Base-by-base conservation (phyloP, 2,329 filamentous ascomycete genomes). In the Epicoccum nigrum region DNA sequence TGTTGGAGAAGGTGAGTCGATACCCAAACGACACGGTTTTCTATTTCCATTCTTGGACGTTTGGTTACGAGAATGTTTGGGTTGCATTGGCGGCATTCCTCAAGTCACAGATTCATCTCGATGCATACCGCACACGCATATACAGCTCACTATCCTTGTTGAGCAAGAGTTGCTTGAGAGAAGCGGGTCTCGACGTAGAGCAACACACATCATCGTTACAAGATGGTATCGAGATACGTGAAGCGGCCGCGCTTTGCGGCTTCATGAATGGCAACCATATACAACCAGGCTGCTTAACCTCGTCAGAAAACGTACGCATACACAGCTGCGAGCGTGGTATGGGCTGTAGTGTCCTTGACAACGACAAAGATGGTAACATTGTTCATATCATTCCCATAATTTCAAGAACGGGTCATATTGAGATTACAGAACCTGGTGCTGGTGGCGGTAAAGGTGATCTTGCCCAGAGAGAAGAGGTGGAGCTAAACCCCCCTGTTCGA, bases 41-140 rank as follows among this genome's bases (percentile, higher is more conserved):
- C 64, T 89, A 96, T 69, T 81, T 97, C 37, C 84, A 92, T 49
- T 84, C 91, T 1, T 96, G 92, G 92, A 97, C 93, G 0, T 94
- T 94, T 67, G 90, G 89, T 0, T 96, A 97, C 57, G 92, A 97
- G 69, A 89, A 96, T 44, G 91, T 96, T 0, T 97, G 92, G 92
- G 78, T 92, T 51, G 88, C 90, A 0, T 74, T 97, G 0, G 86
- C 91, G 0, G 82, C 86, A 17, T 83, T 85, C 9, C 76, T 97
- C 0, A 74, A 83, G 5, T 87, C 86, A 1, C 62, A 87, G 78
- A 83, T 96, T 2, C 93, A 97, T 63, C 83, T 97, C 2, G 91
- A 96, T 67, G 77, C 83, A 13, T 97, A 97, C 68, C 90, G 92
- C 60, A 78, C 87, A 64, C 74, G 80, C 1, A 79, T 97, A 0